Base-by-base conservation (phyloP, 116 monocot genomes). In the Papilionanthe hybrid region DNA sequence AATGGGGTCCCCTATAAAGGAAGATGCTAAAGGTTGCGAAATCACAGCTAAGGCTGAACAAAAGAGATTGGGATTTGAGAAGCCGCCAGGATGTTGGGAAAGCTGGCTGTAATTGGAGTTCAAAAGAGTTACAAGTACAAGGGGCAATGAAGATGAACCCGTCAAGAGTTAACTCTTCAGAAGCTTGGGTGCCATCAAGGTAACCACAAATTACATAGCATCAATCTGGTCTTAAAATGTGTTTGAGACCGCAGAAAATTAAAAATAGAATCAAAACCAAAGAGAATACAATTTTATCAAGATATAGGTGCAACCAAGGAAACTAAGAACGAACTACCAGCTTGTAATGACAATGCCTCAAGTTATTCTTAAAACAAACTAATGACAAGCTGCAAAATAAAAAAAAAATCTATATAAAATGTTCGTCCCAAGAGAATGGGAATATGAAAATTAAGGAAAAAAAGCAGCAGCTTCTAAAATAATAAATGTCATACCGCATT, bases 401-500 rank as follows among this genome's bases (percentile, higher is more conserved):
- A 13, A 68, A 32, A 13, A 12, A 3, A 68, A 37, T 37, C n/a
- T 68, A 30, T 10, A 68, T 30, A 68, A 68, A 68, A 68, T 30
- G 30, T 32, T 68, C 15, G 32, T 69, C 12, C 32, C 69, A 19
- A 20, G 4, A 19, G 73, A n/a, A 73, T 43, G 73, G 7, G 44
- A 19, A 44, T 69, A 69, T 15, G 29, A 69, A 69, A 18, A 32
- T 69, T 63, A 15, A 17, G 37, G 13, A 67, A 68, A 29, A 68
- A 12, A 69, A 69, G 37, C 13, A 32, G 15, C 29, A 69, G 29
- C 37, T 22, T 8, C 22, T n/a, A 73, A 73, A 20, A 43, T 20
- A 42, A 27, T 29, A 68, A 72, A 29, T 71, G 47, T 48, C 84
- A 75, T 68, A 97, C 97, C 85, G 86, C 72, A 80, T 89, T 90